Conservation (phyloP, 2,329 filamentous ascomycete genomes). For the Fusarium sp. region DNA sequence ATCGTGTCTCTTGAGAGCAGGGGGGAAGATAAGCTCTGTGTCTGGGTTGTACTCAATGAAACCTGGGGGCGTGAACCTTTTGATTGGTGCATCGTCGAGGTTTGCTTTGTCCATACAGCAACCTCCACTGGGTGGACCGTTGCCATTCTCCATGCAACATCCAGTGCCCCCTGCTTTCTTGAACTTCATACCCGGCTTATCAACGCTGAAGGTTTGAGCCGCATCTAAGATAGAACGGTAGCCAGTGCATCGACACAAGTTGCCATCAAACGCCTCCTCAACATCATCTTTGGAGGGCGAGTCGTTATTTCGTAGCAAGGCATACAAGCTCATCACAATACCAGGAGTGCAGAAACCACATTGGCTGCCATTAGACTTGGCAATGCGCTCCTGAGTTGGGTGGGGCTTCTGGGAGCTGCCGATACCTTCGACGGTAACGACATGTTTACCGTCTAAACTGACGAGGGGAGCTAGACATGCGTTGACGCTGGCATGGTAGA, state of each 20-base stretch:
- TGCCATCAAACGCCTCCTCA: slow-evolving; percentile 97
- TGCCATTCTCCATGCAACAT: slow-evolving; percentile 76
- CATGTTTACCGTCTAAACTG: slow-evolving; percentile 96
- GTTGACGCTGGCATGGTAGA: slow-evolving; percentile 97
- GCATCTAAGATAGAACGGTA: slow-evolving; percentile 95
- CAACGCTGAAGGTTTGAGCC: slow-evolving; percentile 83
- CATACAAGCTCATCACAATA: slow-evolving; percentile 98
- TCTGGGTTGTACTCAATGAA: slow-evolving; percentile 96
- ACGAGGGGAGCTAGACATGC: slow-evolving; percentile 93
- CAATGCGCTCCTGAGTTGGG: slow-evolving; percentile 89
- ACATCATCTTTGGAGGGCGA: slow-evolving; percentile 82
- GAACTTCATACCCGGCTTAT: slow-evolving; percentile 56
- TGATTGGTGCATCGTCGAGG: slow-evolving; percentile 63
- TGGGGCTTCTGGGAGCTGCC: slow-evolving; percentile 88
- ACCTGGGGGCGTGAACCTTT: slow-evolving; percentile 82
- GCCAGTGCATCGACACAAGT: slow-evolving; percentile 93
- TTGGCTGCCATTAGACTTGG: slow-evolving; percentile 90
- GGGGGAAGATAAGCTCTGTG: slow-evolving; percentile 95
- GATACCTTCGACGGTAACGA: slow-evolving; percentile 97
- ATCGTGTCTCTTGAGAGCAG: slow-evolving; percentile 81
- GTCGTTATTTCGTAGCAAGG: slow-evolving; percentile 84
- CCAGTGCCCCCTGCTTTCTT: slow-evolving; percentile 58
- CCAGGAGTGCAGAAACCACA: slow-evolving; percentile 96
- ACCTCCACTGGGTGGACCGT: slow-evolving; percentile 52
- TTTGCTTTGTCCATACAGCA: slow-evolving; percentile 75